Base-by-base conservation (phyloP, 371 early-diverging fungal species). In the Actinomortierella ambigua region DNA sequence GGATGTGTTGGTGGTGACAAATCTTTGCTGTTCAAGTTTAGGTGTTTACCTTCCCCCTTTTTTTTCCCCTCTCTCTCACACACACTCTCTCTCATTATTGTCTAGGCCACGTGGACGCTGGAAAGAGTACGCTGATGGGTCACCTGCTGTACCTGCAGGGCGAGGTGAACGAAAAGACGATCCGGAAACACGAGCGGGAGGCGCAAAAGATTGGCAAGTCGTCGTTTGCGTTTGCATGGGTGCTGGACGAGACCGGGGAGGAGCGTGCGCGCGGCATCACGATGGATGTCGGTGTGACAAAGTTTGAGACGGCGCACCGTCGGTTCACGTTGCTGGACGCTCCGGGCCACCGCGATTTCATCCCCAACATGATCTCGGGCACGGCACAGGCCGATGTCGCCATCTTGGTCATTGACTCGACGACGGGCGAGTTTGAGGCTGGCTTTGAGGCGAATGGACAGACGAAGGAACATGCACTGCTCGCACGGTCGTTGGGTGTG, bases 361-460 rank as follows among this genome's bases (percentile, higher is more conserved):
- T 99, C 48, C 96, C 98, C n/a, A 96, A 96, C 75, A 99, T 99
- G 99, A 99, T 99, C 58, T 90, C 91, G 1, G 99, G 99, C 9
- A 97, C 99, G 0, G 88, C 94, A 23, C 99, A 97, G 77, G 98
- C 98, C 0, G 98, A 98, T 82, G 96, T 89, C 15, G 99, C 98
- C 1, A 83, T 99, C 9, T 81, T 99, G 22, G 99, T 99, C 3
- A 91, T 99, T 3, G 97, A 96, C 76, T 90, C 97, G 6, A 81
- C 90, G 0, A 85, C 82, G 2, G 97, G 97, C 24, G 98, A 92
- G 59, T 99, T 99, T 81, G 99, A 99, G 69, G 85, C 96, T 13
- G 99, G 99, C 3, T 98, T 99, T 81, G 94, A 94, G 29, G 85
- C 88, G 29, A 91, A 94, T 57, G 99, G 99, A 1, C 99, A 98